A percentile compares a stretch with the other conserved stretches of the same genome.
These are phyloP conservation scores for Aspergillus calidoustus DNA, from an alignment of 2,329 filamentous ascomycete species.

Conservation along the genomic window DNA sequence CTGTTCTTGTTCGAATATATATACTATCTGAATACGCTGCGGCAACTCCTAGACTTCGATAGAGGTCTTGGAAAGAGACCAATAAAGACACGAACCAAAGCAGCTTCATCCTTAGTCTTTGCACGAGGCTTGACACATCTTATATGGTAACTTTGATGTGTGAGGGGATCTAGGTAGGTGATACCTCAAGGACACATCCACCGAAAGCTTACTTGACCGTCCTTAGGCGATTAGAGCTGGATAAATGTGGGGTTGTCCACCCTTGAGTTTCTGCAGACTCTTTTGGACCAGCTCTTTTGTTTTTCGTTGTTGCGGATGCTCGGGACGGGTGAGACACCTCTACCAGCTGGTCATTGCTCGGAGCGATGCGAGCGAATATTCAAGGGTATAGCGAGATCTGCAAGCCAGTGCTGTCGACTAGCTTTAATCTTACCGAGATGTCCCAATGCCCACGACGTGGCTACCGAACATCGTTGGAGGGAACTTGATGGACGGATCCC, in stretches of 20 bases:
- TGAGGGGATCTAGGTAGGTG: too few species aligned
- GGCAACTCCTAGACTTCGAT: too few species aligned
- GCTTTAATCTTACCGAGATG: conserved; percentile 26
- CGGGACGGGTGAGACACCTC: not conserved
- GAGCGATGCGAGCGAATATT: not conserved
- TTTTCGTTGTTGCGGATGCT: not conserved
- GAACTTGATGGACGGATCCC: conserved; percentile 46
- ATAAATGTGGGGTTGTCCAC: conserved; percentile 8
- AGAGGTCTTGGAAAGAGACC: too few species aligned
- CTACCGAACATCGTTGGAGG: conserved; percentile 50
- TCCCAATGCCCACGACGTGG: conserved; percentile 14
- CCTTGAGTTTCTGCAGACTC: conserved; percentile 19
- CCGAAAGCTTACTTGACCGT: too few species aligned
- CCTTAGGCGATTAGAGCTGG: conserved; percentile 14
- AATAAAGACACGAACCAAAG: too few species aligned
- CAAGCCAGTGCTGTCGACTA: conserved; percentile 22
- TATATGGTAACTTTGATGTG: too few species aligned
- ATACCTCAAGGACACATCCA: too few species aligned
- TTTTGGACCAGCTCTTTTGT: conserved; percentile 8
- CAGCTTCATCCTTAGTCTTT: too few species aligned
- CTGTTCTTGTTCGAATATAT: not conserved
- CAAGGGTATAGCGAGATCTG: conserved; percentile 1
- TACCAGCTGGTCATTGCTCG: not conserved
- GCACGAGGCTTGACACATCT: too few species aligned
- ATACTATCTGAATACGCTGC: not conserved